phyloP scores from a whole-genome alignment of 352 stramenopile species.

The Phytophthora pluvialis region DNA sequence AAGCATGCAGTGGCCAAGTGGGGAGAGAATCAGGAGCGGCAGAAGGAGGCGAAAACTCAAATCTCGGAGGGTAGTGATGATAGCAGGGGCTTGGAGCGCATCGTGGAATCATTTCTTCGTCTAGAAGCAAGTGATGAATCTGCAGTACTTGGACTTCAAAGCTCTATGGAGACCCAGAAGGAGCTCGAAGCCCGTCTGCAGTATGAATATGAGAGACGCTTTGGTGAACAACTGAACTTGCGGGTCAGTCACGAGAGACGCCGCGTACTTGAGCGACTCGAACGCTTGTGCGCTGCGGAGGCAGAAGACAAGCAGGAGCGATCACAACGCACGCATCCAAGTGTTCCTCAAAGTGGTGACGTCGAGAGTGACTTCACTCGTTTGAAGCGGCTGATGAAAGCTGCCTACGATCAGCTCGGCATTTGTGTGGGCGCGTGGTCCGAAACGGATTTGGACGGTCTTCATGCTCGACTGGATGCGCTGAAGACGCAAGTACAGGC shows the following conservation, averaged over 20 bases:
- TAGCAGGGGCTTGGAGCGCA: slow-evolving; percentile 14
- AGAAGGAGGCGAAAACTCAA: not conserved
- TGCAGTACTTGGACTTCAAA: not conserved
- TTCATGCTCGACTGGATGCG: slow-evolving; percentile 31
- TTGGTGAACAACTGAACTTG: slow-evolving; percentile 58
- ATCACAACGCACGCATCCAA: slow-evolving; percentile 10
- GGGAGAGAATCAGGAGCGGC: slow-evolving; percentile 9
- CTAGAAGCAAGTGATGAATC: slow-evolving; percentile 6
- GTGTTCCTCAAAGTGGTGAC: slow-evolving; percentile 1
- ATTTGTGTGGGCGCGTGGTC: slow-evolving; percentile 58
- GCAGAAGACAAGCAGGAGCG: slow-evolving; percentile 22
- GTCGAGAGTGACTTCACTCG: slow-evolving; percentile 32
- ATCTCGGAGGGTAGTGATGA: not conserved
- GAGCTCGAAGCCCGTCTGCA: slow-evolving; percentile 44
- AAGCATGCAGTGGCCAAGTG: slow-evolving; percentile 29
- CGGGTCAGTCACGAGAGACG: slow-evolving; percentile 64
- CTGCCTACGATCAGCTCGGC: slow-evolving; percentile 56
- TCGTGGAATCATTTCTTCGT: slow-evolving; percentile 33
- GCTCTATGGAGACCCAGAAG: slow-evolving; percentile 14
- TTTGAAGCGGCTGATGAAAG: slow-evolving; percentile 34
- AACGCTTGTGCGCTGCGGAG: slow-evolving; percentile 48
- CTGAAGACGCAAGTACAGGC: slow-evolving; percentile 22
- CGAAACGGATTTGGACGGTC: slow-evolving; percentile 53
- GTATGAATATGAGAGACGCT: slow-evolving; percentile 60
- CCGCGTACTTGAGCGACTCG: slow-evolving; percentile 54